Evolutionary conservation across 2,329 filamentous ascomycete species (phyloP), one percentile per base, ranked within the genome.

Genomic region (Paracamarosporium sp.): DNA sequence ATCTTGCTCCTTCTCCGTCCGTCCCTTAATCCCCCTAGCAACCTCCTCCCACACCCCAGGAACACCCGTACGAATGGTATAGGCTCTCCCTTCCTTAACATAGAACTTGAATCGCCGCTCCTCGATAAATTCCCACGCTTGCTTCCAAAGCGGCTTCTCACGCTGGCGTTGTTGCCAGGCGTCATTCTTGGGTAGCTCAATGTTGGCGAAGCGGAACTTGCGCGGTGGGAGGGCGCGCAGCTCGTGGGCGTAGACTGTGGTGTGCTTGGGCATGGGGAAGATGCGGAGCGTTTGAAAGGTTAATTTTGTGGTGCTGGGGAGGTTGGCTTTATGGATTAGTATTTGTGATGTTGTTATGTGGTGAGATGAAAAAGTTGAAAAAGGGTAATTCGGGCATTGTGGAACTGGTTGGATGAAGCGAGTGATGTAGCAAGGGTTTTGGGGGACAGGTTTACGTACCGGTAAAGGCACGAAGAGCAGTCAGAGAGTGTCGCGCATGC

Each of bases 41-140:
- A 76, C 67, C 45, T 71, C 66, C 53, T 74, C 72, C 74, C 74
- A 76, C 9, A 76, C 71, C 0, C 73, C 74, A 9, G 73, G 72
- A 4, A 72, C 72, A 5, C 69, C 64, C 13, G 68, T 73, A 57
- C 66, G 71, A 44, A 68, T 63, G 11, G 69, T 74, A 50, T 69
- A 74, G 28, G 60, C 43, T 27, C 62, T 61, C 1, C 73, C 73
- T 25, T 74, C 72, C 46, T 73, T 75, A 1, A 76, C 72, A 50
- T 74, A 75, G 45, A 76, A 76, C 48, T 73, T 76, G 43, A 60
- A 72, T 4, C 73, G 45, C 1, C 69, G 70, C 50, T 76, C 73
- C 4, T 62, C 67, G 12, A 73, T 12, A 1, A 75, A 58, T 13
- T 71, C 68, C 7, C 59, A 41, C 17, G 71, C 48, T 2, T 63